Conservation (phyloP, 2,329 filamentous ascomycete genomes). For the Xylariaceae sp. region DNA sequence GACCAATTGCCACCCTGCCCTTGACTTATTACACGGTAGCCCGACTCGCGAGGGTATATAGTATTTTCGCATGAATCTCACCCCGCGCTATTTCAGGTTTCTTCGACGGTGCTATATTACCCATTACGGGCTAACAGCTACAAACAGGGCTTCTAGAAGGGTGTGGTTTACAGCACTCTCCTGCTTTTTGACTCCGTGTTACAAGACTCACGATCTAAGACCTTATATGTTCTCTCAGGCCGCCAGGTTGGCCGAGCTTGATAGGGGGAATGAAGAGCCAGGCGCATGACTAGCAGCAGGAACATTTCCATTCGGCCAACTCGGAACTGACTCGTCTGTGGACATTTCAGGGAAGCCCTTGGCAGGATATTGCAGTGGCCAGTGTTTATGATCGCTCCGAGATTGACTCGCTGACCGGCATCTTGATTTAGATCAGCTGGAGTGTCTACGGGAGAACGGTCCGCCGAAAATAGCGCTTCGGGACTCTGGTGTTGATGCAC, state of each 20-base stretch:
- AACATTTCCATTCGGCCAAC: neutral
- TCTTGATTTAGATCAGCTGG: neutral
- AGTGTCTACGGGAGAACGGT: neutral
- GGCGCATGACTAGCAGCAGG: neutral
- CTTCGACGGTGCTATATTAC: neutral
- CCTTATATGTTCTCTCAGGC: too few species aligned
- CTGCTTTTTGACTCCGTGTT: neutral
- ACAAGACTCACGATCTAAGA: too few species aligned
- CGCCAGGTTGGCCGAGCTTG: too few species aligned
- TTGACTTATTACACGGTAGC: constrained; percentile 17
- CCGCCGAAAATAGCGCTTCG: neutral
- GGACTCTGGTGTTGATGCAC: neutral
- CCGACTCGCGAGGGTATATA: constrained; percentile 1
- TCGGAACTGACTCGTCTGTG: constrained; percentile 8
- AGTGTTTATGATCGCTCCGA: neutral
- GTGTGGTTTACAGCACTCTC: too few species aligned
- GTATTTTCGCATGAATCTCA: constrained; percentile 19
- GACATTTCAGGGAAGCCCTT: too few species aligned
- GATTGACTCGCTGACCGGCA: constrained; percentile 9
- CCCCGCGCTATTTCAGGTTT: constrained; percentile 11
- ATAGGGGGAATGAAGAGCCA: neutral
- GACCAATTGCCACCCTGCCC: too few species aligned
- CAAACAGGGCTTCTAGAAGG: constrained; percentile 14
- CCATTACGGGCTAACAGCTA: neutral
- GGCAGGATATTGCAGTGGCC: too few species aligned